Base-by-base conservation (phyloP, 331 rosid genomes). In the Pyracantha coccinea region DNA sequence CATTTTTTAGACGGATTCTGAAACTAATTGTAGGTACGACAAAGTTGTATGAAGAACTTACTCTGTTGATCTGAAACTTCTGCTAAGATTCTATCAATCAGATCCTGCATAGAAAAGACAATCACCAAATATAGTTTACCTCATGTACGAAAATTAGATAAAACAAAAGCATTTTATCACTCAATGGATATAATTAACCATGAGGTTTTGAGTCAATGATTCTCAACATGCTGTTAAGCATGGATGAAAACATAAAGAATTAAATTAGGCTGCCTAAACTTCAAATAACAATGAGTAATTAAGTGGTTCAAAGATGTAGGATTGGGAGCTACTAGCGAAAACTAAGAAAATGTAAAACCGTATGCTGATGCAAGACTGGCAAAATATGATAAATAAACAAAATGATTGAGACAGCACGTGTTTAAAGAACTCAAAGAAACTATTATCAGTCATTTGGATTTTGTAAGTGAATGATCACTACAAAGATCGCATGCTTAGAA, bases 61-160 rank as follows among this genome's bases (percentile, higher is more conserved):
- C 99, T 95, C 83, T 89, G 90, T 12, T 89, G 97, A 38, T 90
- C 96, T 25, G 92, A 87, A 77, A 92, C 80, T 74, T 86, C 65
- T 75, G 81, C 79, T 59, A 92, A 77, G 79, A 92, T 90, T 71
- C 94, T 87, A 27, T 85, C 86, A 68, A 81, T 65, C 32, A 88
- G 88, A 66, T 83, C 98, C 99, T 95, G 81, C 86, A 80, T 29
- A 78, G 85, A 28, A 71, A 77, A 75, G 63, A 83, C 23, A 77
- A 27, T 28, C 25, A 82, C 58, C 58, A 74, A 16, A 77, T n/a
- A 57, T 14, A 24, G 69, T 66, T 76, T 38, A 66, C 61, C 54
- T 28, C 47, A 10, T 24, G 31, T 25, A 45, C n/a, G 25, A 24
- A 57, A 38, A 24, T 25, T 17, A 3, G 19, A 38, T 15, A 8